Conservation (phyloP, 2,329 filamentous ascomycete genomes). For the Podosphaera fusca region DNA sequence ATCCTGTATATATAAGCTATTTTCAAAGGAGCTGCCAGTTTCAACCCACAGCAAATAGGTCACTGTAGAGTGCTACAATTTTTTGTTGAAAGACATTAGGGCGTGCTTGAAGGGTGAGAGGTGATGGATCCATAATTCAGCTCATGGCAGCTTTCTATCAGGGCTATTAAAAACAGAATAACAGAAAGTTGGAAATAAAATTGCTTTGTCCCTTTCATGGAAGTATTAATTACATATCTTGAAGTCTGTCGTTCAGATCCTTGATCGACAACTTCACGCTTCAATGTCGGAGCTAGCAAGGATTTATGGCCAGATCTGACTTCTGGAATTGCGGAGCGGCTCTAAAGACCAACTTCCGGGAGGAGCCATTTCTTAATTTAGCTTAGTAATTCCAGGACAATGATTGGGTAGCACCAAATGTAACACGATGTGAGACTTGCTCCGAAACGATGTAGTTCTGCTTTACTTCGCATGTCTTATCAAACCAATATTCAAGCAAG, state of each 20-base stretch:
- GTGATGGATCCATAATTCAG: constrained; percentile 58
- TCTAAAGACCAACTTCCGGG: too few relatives aligned
- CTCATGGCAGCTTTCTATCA: constrained; percentile 11
- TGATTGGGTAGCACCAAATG: neutral
- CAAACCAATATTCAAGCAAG: too few relatives aligned
- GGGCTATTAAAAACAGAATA: neutral
- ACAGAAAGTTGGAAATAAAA: neutral
- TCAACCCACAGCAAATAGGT: constrained; percentile 46
- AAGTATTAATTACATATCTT: neutral
- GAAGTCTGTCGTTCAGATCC: neutral
- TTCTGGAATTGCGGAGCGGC: too few relatives aligned
- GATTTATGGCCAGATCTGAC: too few relatives aligned
- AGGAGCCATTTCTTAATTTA: too few relatives aligned
- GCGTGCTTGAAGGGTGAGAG: constrained; percentile 74
- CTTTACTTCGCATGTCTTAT: too few relatives aligned
- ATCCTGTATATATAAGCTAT: constrained; percentile 23
- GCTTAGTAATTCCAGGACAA: neutral
- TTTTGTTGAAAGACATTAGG: constrained; percentile 87
- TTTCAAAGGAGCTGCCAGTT: constrained; percentile 1
- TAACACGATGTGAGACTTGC: too few relatives aligned
- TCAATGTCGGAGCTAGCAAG: neutral
- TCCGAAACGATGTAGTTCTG: too few relatives aligned
- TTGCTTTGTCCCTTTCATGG: neutral
- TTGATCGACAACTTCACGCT: too few relatives aligned
- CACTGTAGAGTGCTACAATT: constrained; percentile 72